Base-by-base conservation (phyloP, 805 yeast species). In the Ogataea glucozyma region DNA sequence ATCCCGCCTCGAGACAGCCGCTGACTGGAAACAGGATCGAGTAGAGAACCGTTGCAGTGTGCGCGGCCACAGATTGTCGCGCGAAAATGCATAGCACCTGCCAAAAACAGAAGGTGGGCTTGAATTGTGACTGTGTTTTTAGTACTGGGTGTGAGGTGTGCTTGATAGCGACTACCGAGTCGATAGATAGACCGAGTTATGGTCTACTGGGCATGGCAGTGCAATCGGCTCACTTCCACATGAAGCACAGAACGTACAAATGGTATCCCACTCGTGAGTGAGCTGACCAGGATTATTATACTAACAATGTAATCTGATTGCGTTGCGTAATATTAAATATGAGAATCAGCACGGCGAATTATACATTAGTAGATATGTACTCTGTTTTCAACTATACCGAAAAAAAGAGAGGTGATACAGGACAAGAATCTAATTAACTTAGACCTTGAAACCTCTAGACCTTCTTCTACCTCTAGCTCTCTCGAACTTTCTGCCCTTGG, bases 381-480 rank as follows among this genome's bases (percentile, higher is more conserved):
- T 31, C 37, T 39, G 41, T 30, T 29, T 27, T 37, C 33, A 20
- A 37, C 46, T 43, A 38, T 42, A 37, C 42, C 31, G 37, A 41
- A 35, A 32, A 35, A 30, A 44, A 39, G 31, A 39, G 33, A 38
- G 41, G 33, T 38, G 33, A 30, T 29, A 20, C 29, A 31, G 37
- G 17, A 18, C 29, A 31, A 31, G 31, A 26, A 17, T 17, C 42
- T 27, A 39, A 48, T 44, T 46, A 51, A 54, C 61, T 88, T 91
- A 93, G 79, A 93, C 99, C 87, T 93, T 93, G 99, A 93, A 93
- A 81, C 96, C 99, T 85, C 95, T 89, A 62, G 98, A 90, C 75
- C 81, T 85, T 81, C 99, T 84, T 78, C 85, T 95, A 85, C 99
- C 99, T 88, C 99, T 93, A 69, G 97, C 99, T 79, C 93, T 89